Conservation (phyloP, 2,329 filamentous ascomycete genomes). For the Dendrostoma leiphaemia region DNA sequence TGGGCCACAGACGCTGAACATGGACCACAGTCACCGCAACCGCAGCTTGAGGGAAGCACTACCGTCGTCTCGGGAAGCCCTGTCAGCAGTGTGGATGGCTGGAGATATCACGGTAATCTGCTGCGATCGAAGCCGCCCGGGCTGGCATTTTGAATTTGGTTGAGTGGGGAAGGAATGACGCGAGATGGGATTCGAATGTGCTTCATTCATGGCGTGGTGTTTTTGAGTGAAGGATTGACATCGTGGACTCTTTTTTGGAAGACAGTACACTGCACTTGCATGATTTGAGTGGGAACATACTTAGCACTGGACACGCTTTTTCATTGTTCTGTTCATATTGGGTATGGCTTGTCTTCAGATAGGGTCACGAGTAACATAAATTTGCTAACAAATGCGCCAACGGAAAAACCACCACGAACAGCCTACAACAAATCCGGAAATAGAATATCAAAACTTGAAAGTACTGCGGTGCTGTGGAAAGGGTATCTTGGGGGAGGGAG, state of each 20-base stretch:
- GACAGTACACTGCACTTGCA: background rate
- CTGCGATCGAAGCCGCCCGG: constrained; percentile 1
- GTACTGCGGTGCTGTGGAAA: too few relatives aligned
- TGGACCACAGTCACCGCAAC: constrained; percentile 14
- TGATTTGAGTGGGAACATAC: constrained; percentile 3
- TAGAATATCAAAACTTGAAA: background rate
- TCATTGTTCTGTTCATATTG: background rate
- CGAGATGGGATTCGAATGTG: background rate
- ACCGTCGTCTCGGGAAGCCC: constrained; percentile 12
- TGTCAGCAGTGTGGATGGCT: constrained; percentile 15
- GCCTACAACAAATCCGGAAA: background rate
- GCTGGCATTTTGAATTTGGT: background rate
- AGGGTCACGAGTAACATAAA: background rate
- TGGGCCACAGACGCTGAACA: constrained; percentile 6
- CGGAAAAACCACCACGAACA: background rate
- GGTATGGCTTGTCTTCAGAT: constrained; percentile 2
- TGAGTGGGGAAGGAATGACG: background rate
- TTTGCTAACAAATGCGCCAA: background rate
- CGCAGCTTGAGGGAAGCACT: constrained; percentile 13
- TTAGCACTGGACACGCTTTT: background rate
- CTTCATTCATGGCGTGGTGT: background rate
- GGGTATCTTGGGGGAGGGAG: too few relatives aligned
- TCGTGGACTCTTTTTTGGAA: background rate
- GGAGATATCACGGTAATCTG: constrained; percentile 6
- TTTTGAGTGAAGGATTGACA: background rate